Conservation (phyloP, 2,329 filamentous ascomycete species). For the Penicillium sp. region DNA sequence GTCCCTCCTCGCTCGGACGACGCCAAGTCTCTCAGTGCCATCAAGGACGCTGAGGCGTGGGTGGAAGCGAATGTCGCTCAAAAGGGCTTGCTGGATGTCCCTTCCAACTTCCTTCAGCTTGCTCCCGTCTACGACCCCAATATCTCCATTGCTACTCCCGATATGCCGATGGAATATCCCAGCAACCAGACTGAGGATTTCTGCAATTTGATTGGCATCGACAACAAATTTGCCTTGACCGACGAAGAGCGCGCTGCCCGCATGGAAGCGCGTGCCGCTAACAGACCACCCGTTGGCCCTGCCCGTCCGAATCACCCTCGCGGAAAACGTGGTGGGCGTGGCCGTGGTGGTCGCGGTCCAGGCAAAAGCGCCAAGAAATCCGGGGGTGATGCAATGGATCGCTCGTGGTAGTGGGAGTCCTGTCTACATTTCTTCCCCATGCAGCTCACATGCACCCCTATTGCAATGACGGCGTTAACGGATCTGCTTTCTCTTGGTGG, state of each 20-base stretch:
- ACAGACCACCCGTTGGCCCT: constrained; percentile 19
- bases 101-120: constrained; percentile 69
- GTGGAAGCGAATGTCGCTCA: constrained; percentile 68
- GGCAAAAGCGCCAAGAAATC: constrained; percentile 13
- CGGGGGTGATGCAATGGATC: no score
- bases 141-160: constrained; percentile 51
- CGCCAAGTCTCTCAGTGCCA: constrained; percentile 59
- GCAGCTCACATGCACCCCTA: no score
- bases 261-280: constrained; percentile 52
- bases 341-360: constrained; percentile 18
- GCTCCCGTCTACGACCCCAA: constrained; percentile 63
- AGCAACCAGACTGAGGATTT: constrained; percentile 82
- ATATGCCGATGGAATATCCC: constrained; percentile 69
- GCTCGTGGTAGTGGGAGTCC: no score
- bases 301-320: no score
- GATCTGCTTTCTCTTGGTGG: not conserved
- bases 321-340: not conserved
- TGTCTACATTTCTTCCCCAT: no score
- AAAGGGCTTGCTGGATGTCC: constrained; percentile 59
- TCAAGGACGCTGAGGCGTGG: constrained; percentile 70
- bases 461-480: no score
- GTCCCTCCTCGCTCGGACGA: constrained; percentile 61
- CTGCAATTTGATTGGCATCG: constrained; percentile 69
- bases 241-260: constrained; percentile 62
- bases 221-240: constrained; percentile 68